A percentile compares a stretch with the other conserved stretches of the same genome.
Evolutionary conservation across 148 eudicot species (phyloP).

Genomic region (Cornus suecica): DNA sequence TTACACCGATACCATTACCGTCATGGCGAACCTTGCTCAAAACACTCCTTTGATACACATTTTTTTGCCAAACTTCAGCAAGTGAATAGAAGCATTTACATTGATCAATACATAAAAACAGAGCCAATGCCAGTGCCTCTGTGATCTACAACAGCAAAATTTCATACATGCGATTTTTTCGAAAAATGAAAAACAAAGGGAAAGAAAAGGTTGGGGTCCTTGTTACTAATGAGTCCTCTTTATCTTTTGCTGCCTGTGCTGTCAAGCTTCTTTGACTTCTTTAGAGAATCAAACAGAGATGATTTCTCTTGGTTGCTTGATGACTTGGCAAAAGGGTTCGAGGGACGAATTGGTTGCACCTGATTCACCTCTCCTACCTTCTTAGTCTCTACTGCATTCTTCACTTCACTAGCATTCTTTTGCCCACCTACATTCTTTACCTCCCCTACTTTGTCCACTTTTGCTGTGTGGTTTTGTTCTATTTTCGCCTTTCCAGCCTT

Average conservation of each 20-base stretch:
- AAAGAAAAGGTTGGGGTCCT: too few relatives aligned
- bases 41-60: too few relatives aligned
- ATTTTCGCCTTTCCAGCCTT: conserved; percentile 27
- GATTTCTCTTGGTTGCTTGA: conserved; percentile 49
- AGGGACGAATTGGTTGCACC: conserved; percentile 31
- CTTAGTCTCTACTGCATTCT: conserved; percentile 24
- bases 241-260: conserved; percentile 25
- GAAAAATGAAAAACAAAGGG: too few relatives aligned
- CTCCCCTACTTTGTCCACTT: conserved; percentile 20
- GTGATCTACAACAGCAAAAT: too few relatives aligned
- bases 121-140: neutral
- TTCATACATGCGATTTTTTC: too few relatives aligned
- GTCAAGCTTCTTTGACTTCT: conserved; percentile 55
- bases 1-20: too few relatives aligned
- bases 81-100: neutral
- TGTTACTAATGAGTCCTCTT: neutral
- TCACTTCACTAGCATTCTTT: conserved; percentile 9
- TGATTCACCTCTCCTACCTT: conserved; percentile 27
- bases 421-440: conserved; percentile 20
- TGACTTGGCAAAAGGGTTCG: conserved; percentile 86
- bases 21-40: too few relatives aligned
- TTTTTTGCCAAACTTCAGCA: neutral
- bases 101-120: neutral
- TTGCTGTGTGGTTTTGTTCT: conserved; percentile 23
- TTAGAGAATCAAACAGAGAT: conserved; percentile 72